phyloP scores from a whole-genome alignment of 1,284 basidiomycete species.

The Pascua guehoae region DNA sequence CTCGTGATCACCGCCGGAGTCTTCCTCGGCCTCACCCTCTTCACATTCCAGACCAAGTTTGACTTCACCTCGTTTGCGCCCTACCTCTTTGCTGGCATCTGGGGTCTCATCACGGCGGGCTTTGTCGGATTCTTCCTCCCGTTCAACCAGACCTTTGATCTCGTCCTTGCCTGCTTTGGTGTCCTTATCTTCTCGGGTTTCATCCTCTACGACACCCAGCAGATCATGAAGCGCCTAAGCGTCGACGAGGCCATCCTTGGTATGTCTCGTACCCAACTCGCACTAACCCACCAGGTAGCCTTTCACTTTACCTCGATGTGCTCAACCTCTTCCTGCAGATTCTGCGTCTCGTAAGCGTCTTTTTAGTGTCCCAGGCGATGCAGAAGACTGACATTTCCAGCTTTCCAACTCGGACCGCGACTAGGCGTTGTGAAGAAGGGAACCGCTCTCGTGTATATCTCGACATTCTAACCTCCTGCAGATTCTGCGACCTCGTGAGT shows the following conservation, averaged over 20 bases:
- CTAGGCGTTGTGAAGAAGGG: too few relatives aligned
- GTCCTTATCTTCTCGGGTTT: conserved; percentile 49
- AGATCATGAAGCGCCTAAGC: conserved; percentile 49
- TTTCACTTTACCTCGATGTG: conserved; percentile 39
- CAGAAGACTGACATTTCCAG: too few relatives aligned
- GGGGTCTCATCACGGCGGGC: conserved; percentile 42
- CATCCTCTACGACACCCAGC: conserved; percentile 47
- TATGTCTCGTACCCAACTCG: not conserved
- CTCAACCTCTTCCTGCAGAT: conserved; percentile 47
- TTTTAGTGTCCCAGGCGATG: not conserved
- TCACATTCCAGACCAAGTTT: conserved; percentile 53
- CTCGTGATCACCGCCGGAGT: conserved; percentile 55
- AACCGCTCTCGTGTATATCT: too few relatives aligned
- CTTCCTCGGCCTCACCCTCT: conserved; percentile 55
- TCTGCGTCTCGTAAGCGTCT: conserved; percentile 36
- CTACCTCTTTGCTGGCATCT: conserved; percentile 45
- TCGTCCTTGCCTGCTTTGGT: conserved; percentile 42
- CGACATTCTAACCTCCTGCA: too few relatives aligned
- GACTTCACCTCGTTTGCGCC: conserved; percentile 48
- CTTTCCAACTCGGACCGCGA: too few relatives aligned
- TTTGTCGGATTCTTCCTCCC: conserved; percentile 48
- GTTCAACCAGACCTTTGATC: conserved; percentile 47
- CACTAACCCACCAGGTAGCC: not conserved
- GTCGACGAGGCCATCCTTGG: conserved; percentile 47
- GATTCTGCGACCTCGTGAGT: too few relatives aligned